Base-by-base conservation (phyloP, 768 basidiomycete species). In the Serendipita sp. region DNA sequence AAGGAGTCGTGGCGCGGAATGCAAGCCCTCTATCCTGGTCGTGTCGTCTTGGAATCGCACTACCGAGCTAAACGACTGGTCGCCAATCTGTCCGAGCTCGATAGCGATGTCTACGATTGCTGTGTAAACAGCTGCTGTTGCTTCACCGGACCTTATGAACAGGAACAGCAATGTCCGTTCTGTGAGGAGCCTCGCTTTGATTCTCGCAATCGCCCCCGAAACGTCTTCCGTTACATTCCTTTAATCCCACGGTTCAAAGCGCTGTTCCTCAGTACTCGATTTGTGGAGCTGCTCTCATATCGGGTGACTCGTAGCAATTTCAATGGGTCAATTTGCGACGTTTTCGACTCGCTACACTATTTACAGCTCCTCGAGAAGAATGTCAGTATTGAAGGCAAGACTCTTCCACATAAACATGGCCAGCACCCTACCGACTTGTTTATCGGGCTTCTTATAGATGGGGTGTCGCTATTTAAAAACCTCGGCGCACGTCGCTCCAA, bases 91-190 rank as follows among this genome's bases (percentile, higher is more conserved):
- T 68, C 76, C 2, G 73, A 70, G 1, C 68, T 79, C 53, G 66
- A 71, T 24, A 73, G 76, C 0, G 65, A 70, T 0, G 48, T 45
- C 71, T 78, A 72, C 68, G 68, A 80, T 68, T 80, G 78, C 68
- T 81, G 80, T 69, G 60, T 70, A 30, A 76, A 77, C 54, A 77
- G 75, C 0, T 81, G 80, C 67, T 69, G 68, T 63, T 75, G 72
- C 65, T 80, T 70, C 66, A 68, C 72, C 16, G 78, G 77, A 0
- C 68, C 71, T 0, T 71, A 74, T 35, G 69, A 64, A 3, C 68
- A 72, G 3, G 63, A 71, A 4, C 64, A 68, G 0, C 13, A 37
- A 5, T 81, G 80, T 64, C 75, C 74, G 0, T 70, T 70, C 68
- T 80, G 79, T 69, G 56, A 72, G 0, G 69, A 71, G 54, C 24